Percentiles rank a stretch among this genome's conserved stretches.
phyloP scores from a whole-genome alignment of 1,139 yeast genomes.

The Candida glucosophila region DNA sequence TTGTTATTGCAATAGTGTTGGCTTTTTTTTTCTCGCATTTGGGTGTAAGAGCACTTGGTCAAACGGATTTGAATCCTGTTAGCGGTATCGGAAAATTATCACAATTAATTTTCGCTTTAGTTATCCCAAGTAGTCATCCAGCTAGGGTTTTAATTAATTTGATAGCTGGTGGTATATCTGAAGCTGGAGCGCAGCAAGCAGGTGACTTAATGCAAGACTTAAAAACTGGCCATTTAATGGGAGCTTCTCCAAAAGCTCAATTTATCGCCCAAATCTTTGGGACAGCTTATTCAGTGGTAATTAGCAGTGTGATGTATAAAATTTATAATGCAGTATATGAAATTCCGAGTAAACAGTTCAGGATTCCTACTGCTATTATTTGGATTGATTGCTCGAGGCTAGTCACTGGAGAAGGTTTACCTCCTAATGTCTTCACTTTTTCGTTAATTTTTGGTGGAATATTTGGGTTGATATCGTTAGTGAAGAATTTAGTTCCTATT shows the following conservation, averaged over 20 bases:
- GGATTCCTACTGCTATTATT: constrained; percentile 90
- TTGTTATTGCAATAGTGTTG: constrained; percentile 56
- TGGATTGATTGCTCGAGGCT: constrained; percentile 96
- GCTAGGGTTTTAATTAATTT: constrained; percentile 77
- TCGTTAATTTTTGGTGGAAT: constrained; percentile 58
- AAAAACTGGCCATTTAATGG: constrained; percentile 85
- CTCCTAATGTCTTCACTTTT: constrained; percentile 64
- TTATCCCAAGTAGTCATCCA: constrained; percentile 70
- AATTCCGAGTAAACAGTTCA: constrained; percentile 71
- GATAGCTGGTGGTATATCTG: constrained; percentile 94
- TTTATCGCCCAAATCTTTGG: constrained; percentile 86
- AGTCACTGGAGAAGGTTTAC: constrained; percentile 86
- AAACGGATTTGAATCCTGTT: constrained; percentile 93
- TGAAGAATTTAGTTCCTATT: constrained; percentile 45
- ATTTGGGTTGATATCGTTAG: constrained; percentile 62
- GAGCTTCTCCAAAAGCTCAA: constrained; percentile 91
- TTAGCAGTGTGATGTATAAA: constrained; percentile 76
- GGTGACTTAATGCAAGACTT: constrained; percentile 97
- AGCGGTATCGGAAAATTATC: constrained; percentile 94
- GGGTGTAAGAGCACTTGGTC: constrained; percentile 92
- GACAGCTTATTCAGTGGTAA: constrained; percentile 68
- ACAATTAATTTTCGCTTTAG: constrained; percentile 75
- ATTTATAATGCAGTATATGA: constrained; percentile 74
- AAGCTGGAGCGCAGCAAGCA: constrained; percentile 98
- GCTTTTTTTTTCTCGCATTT: constrained; percentile 75